These are phyloP conservation scores for Yamadazyma spencermartinsiae DNA, from an alignment of 1,139 yeast species.

Conservation along the genomic window DNA sequence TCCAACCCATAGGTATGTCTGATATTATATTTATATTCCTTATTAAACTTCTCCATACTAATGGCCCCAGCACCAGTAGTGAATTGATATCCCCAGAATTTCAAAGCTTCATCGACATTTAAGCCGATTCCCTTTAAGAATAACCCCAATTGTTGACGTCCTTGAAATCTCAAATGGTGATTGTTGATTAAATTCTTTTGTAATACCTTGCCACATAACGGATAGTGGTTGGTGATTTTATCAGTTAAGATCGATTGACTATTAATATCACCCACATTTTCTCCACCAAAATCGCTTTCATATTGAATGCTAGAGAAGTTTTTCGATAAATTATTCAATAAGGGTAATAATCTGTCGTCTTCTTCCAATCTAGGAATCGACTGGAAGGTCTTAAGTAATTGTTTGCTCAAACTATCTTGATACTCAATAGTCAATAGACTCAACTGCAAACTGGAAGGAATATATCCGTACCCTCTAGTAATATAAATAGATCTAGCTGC, in stretches of 20 bases:
- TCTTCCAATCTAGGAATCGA: constrained; percentile 85
- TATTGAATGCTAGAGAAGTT: constrained; percentile 69
- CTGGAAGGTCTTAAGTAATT: constrained; percentile 69
- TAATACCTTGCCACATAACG: constrained; percentile 76
- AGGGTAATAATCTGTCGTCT: constrained; percentile 85
- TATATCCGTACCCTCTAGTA: constrained; percentile 72
- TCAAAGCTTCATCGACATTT: constrained; percentile 80
- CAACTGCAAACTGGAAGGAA: constrained; percentile 80
- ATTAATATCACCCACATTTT: constrained; percentile 53
- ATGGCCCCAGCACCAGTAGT: constrained; percentile 46
- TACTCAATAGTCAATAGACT: constrained; percentile 70
- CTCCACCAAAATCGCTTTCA: constrained; percentile 28
- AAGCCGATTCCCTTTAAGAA: constrained; percentile 90
- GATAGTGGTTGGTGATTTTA: constrained; percentile 65
- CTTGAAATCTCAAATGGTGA: constrained; percentile 78
- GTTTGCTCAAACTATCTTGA: constrained; percentile 49
- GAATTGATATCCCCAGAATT: constrained; percentile 80
- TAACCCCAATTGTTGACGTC: constrained; percentile 81
- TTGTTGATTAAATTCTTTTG: constrained; percentile 58
- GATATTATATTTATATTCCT: constrained; percentile 84
- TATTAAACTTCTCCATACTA: constrained; percentile 74
- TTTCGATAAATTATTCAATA: constrained; percentile 72
- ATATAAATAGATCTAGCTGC: constrained; percentile 68
- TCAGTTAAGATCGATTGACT: constrained; percentile 61
- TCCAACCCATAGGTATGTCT: constrained; percentile 90